phyloP scores from a whole-genome alignment of 2,329 filamentous ascomycete species.

The Cercospora beticola region DNA sequence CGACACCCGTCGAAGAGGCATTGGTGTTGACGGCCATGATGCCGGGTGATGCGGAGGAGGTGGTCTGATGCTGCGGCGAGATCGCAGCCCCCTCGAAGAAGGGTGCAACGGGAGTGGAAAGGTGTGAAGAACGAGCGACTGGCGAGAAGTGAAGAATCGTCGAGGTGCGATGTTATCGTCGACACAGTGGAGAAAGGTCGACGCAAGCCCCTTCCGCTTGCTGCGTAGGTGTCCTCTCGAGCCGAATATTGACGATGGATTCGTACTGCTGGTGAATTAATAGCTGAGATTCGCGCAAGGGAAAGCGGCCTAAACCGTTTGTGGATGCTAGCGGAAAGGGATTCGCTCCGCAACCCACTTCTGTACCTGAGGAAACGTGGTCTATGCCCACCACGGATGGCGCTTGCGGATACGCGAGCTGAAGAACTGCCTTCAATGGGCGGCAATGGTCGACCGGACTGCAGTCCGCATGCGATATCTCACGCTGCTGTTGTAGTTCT shows the following conservation, averaged over 20 bases:
- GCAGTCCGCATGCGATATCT: conserved; percentile 2
- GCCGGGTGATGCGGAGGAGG: conserved; percentile 13
- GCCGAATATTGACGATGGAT: conserved; percentile 2
- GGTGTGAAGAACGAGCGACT: conserved; percentile 1
- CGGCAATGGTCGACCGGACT: neutral
- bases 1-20: conserved; percentile 41
- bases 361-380: neutral
- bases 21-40: conserved; percentile 32
- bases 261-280: conserved; percentile 2
- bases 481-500: neutral
- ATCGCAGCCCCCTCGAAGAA: conserved; percentile 1
- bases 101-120: neutral
- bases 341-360: neutral
- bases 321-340: neutral
- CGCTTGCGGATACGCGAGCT: neutral
- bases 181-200: conserved; percentile 3
- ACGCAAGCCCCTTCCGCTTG: conserved; percentile 2
- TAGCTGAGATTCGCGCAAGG: conserved; percentile 7
- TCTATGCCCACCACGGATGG: neutral
- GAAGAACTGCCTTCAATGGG: neutral
- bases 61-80: conserved; percentile 7
- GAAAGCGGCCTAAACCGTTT: conserved; percentile 2
- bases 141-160: neutral
- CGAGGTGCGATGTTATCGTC: neutral
- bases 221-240: conserved; percentile 2